Base-by-base conservation (phyloP, 2,329 filamentous ascomycete genomes). In the Arthrobotrys megalospora region DNA sequence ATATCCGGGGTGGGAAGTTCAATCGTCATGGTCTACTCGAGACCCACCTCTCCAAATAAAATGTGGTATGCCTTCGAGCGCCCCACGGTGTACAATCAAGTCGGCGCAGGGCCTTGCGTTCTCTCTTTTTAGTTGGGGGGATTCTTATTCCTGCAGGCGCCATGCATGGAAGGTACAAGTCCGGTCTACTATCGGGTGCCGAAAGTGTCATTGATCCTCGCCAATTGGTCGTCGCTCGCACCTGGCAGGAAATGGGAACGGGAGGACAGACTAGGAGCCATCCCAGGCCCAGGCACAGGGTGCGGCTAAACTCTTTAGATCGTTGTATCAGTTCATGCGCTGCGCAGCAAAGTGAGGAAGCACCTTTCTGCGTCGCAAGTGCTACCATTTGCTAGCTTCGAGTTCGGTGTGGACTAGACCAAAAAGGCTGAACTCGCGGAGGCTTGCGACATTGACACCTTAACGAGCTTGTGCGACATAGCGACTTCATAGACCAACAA, bases 101-200 rank as follows among this genome's bases (percentile, higher is more conserved):
- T 28, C 45, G 50, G 67, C 67, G 67, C 55, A 63, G 32, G 38
- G 45, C 14, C 34, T 32, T 66, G 60, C 60, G 69, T 60, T 66
- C 58, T 48, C 32, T 36, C 14, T 10, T 65, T 36, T 66, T 58
- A 4, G n/a, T n/a, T 48, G 24, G 55, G 36, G 16, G 60, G 69
- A 48, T 41, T 21, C 12, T 19, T 32, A 55, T 63, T 55, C 60
- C 28, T 66, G 69, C 69, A 66, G 16, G 36, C 50, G 68, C 69
- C 50, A 66, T 73, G 60, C 69, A 73, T 48, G 36, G 58, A 63
- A 50, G 28, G n/a, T 62, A 55, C 28, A 21, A 50, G 32, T 71
- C 36, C 16, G 6, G n/a, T 43, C 55, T 16, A 43, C 36, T 24
- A 43, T 45, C 21, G 67, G 55, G 55, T 47, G 34, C 67, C 28